Base-by-base conservation (phyloP, 306 rosid genomes). In the Mimosa bimucronata region DNA sequence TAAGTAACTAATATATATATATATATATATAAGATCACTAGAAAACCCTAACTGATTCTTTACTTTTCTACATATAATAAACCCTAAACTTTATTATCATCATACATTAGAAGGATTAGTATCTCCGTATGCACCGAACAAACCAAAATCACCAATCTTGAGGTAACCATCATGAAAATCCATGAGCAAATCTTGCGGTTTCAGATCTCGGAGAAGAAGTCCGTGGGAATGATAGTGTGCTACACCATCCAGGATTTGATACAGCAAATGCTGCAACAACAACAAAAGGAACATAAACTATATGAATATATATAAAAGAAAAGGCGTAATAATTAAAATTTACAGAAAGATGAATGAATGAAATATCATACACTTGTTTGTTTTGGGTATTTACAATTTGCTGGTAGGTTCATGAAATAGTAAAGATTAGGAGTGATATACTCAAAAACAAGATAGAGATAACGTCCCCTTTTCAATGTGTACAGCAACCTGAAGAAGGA, bases 121-220 rank as follows among this genome's bases (percentile, higher is more conserved):
- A n/a, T 38, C 78, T 69, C 28, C 78, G 18, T 61, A 21, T 67
- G 55, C 65, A 48, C 81, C 61, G 26, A 69, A 80, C 53, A 69
- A 70, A 61, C 78, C 81, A 11, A 74, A 74, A 58, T 82, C 78
- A 9, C 78, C 81, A 0, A 79, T 19, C 46, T 83, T 83, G 83
- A 83, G 41, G 28, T 7, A 55, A 67, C 5, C 44, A 1, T 1
- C 13, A 21, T 12, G 62, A 21, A 55, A 55, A 75, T 83, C 66
- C 1, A 83, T 30, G n/a, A 79, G 57, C 12, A 83, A 28, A 70
- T 83, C 75, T 6, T 6, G 50, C 0, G 81, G 70, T 79, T 70
- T 83, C 70, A 83, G 44, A 52, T 83, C 83, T 75, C 78, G 23
- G 25, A 75, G 83, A 4, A 83, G 29, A 69, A 83, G 0, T 15